Conservation (phyloP, 2,329 filamentous ascomycete species). For the Podosphaera xanthii region DNA sequence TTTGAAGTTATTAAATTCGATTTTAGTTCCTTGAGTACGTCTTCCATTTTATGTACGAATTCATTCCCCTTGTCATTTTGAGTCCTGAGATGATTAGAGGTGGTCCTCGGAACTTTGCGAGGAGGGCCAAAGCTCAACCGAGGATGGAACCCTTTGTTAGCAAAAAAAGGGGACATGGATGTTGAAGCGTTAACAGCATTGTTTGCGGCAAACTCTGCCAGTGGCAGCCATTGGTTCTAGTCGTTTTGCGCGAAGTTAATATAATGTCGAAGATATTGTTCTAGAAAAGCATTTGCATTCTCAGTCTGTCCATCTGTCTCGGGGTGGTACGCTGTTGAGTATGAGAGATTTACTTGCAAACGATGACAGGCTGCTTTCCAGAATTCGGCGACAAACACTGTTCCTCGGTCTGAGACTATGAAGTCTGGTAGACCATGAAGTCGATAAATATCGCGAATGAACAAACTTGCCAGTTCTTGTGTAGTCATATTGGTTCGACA, state of each 20-base stretch:
- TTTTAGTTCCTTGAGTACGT: too few species aligned
- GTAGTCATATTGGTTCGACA: neutral
- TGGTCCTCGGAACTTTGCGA: too few species aligned
- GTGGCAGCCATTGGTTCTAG: neutral
- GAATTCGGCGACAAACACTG: too few species aligned
- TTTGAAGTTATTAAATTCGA: too few species aligned
- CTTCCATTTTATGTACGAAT: too few species aligned
- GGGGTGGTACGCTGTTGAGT: conserved; percentile 3
- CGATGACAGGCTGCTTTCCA: neutral
- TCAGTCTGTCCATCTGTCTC: too few species aligned
- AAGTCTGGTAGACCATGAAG: conserved; percentile 1
- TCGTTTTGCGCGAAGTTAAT: too few species aligned
- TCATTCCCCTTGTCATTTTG: too few species aligned
- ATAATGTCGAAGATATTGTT: too few species aligned
- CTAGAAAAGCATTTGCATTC: too few species aligned
- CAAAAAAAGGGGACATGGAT: conserved; percentile 2
- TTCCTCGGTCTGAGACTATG: conserved; percentile 4
- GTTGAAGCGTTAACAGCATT: conserved; percentile 1
- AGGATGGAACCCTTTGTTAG: neutral
- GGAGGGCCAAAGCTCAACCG: conserved; percentile 1
- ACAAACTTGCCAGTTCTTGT: neutral
- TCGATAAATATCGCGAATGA: neutral
- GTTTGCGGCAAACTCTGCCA: conserved; percentile 6
- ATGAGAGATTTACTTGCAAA: neutral
- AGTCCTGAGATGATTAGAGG: too few species aligned